A percentile compares a stretch with the other conserved stretches of the same genome.
phyloP scores from a whole-genome alignment of 2,329 filamentous ascomycete species.

The Passalora sequoiae region DNA sequence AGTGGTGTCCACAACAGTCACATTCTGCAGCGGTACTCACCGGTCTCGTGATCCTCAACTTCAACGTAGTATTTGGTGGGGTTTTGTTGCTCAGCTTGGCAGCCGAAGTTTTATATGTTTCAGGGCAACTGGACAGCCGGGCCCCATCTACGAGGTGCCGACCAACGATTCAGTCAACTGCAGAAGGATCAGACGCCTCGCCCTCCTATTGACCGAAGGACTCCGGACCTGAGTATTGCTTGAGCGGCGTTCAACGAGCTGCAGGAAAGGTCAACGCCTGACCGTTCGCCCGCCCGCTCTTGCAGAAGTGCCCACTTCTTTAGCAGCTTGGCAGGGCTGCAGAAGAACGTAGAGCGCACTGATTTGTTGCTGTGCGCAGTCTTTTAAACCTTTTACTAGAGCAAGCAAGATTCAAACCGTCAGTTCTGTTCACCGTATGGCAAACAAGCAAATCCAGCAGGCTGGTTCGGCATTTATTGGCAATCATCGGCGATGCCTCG shows the following conservation, averaged over 20 bases:
- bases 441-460: too few relatives aligned
- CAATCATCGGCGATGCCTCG: too few relatives aligned
- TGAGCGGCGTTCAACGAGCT: constrained; percentile 2
- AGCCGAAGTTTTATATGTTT: background rate
- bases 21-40: background rate
- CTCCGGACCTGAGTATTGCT: background rate
- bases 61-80: too few relatives aligned
- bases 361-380: background rate
- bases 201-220: background rate
- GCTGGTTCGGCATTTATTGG: too few relatives aligned
- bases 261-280: background rate
- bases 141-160: too few relatives aligned
- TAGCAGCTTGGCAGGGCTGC: constrained; percentile 8
- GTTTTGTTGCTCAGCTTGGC: too few relatives aligned
- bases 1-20: background rate
- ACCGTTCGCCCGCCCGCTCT: constrained; percentile 8
- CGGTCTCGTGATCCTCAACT: too few relatives aligned
- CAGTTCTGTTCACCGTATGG: too few relatives aligned
- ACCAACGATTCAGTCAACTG: background rate
- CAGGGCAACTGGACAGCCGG: too few relatives aligned
- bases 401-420: too few relatives aligned
- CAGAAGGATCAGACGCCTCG: background rate
- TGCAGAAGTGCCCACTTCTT: constrained; percentile 11
- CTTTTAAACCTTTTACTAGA: too few relatives aligned
- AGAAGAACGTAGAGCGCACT: too few relatives aligned